These are phyloP conservation scores for Scenedesmus sp. DNA, from an alignment of 163 green algal genomes.

Conservation along the genomic window DNA sequence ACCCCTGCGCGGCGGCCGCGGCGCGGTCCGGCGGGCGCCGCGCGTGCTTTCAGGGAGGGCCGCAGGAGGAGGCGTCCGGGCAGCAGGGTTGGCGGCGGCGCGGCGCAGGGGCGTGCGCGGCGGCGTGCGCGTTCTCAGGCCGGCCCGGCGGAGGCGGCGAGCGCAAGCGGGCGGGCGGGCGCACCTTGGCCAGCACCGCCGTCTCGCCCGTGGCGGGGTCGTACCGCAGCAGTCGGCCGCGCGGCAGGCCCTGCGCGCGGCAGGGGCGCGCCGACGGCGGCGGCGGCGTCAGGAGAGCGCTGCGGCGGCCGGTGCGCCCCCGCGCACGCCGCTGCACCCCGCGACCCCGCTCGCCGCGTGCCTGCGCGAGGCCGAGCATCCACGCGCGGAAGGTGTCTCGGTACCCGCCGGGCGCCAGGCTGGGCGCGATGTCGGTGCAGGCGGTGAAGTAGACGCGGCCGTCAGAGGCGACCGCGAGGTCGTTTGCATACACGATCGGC, in stretches of 20 bases:
- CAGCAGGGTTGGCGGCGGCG: no score
- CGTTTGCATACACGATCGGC: slow-evolving; percentile 45
- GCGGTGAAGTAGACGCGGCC: slow-evolving; percentile 45
- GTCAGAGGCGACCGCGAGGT: slow-evolving; percentile 45
- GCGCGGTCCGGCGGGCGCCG: no score
- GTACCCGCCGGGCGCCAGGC: neutral
- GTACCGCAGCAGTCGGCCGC: slow-evolving; percentile 72
- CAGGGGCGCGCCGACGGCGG: neutral
- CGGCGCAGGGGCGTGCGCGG: no score
- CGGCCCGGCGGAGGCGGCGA: no score
- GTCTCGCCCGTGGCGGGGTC: slow-evolving; percentile 56
- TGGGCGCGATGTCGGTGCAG: slow-evolving; percentile 36
- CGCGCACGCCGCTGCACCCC: neutral
- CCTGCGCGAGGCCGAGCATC: slow-evolving; percentile 35
- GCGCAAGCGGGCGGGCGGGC: neutral
- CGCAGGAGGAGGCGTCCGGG: no score
- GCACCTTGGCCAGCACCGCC: slow-evolving; percentile 55
- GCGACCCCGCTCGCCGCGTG: neutral
- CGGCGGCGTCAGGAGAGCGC: neutral
- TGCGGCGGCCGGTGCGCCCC: neutral
- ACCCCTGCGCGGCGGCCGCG: slow-evolving; percentile 16
- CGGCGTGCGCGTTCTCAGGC: no score
- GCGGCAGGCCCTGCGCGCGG: slow-evolving; percentile 54
- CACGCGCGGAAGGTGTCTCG: slow-evolving; percentile 46
- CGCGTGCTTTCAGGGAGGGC: no score